These are phyloP conservation scores for Lophiostoma macrostomum DNA, from an alignment of 495 filamentous ascomycete genomes.

Conservation along the genomic window DNA sequence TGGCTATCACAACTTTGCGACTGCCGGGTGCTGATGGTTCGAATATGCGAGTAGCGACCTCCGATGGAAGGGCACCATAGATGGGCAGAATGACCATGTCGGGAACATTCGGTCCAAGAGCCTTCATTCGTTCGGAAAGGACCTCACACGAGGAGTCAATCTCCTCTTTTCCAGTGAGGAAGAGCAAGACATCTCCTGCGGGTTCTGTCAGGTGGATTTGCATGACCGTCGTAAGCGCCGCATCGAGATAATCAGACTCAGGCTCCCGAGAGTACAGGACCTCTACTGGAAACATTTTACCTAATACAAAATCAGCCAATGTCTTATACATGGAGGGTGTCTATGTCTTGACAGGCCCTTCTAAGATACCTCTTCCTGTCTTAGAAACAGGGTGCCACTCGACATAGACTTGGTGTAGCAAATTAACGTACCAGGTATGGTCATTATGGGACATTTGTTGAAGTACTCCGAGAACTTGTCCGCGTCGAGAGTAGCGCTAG, in stretches of 20 bases:
- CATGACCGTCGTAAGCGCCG: slow-evolving; percentile 95
- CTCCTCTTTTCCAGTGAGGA: slow-evolving; percentile 96
- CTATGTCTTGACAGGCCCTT: too few relatives aligned
- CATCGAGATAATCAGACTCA: slow-evolving; percentile 92
- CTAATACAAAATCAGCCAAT: background rate
- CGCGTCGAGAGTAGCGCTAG: slow-evolving; percentile 91
- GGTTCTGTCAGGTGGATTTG: slow-evolving; percentile 94
- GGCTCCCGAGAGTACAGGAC: slow-evolving; percentile 92
- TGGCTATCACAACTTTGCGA: slow-evolving; percentile 95
- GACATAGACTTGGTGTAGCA: too few relatives aligned
- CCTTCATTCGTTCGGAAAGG: slow-evolving; percentile 93
- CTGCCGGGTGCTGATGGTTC: slow-evolving; percentile 85
- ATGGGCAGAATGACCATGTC: slow-evolving; percentile 92
- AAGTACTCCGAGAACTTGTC: slow-evolving; percentile 98
- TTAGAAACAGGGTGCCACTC: too few relatives aligned
- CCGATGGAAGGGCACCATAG: slow-evolving; percentile 86
- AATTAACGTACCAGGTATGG: slow-evolving; percentile 92
- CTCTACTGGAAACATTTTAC: slow-evolving; percentile 71
- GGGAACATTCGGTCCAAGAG: slow-evolving; percentile 82
- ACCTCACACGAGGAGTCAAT: slow-evolving; percentile 95
- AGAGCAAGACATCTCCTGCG: slow-evolving; percentile 87
- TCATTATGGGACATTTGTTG: slow-evolving; percentile 90
- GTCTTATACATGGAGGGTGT: background rate
- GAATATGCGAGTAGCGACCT: slow-evolving; percentile 93
- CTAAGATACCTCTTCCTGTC: too few relatives aligned